These are phyloP conservation scores for Angophora floribunda DNA, from an alignment of 345 rosid genomes.

Conservation along the genomic window DNA sequence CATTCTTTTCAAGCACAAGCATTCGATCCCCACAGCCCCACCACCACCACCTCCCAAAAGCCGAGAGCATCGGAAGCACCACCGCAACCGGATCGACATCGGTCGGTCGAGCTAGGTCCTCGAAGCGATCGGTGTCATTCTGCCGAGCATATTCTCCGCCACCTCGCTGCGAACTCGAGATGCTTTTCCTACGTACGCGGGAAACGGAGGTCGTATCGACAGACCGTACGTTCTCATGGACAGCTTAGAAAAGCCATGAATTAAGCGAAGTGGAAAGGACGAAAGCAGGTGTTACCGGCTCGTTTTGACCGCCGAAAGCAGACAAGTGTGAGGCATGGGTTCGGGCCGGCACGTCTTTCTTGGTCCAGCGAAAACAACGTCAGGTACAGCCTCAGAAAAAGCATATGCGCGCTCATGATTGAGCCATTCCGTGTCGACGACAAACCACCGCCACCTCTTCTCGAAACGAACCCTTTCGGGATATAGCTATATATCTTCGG, in stretches of 20 bases:
- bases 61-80: neutral
- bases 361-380: neutral
- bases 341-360: neutral
- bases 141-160: neutral
- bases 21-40: neutral
- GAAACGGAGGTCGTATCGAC: neutral
- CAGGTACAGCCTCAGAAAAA: neutral
- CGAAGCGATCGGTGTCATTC: neutral
- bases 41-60: neutral
- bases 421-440: neutral
- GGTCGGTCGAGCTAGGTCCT: neutral
- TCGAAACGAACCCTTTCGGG: neutral
- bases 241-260: neutral
- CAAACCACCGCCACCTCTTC: neutral
- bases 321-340: neutral
- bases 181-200: neutral
- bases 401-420: neutral
- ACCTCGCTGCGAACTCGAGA: neutral
- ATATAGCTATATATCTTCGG: neutral
- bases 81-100: neutral
- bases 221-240: neutral
- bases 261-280: neutral
- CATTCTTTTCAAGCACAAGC: constrained; percentile 4
- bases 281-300: neutral
- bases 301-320: neutral